These are phyloP conservation scores for Ustilago crameri DNA, from an alignment of 1,284 basidiomycete species.

Conservation along the genomic window DNA sequence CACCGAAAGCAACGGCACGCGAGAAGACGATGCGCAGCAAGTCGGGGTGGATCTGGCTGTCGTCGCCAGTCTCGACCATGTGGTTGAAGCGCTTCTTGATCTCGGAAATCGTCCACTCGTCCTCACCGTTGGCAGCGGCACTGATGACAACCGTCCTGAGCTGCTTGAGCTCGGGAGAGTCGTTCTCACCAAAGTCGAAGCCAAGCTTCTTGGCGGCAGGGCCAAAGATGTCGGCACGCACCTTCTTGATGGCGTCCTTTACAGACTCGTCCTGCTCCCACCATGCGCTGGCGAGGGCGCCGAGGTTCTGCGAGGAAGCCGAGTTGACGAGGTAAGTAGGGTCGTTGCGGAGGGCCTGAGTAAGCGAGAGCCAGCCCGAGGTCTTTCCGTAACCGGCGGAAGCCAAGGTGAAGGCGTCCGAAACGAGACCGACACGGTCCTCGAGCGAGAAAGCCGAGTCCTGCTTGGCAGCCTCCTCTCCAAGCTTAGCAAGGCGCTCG, in stretches of 20 bases:
- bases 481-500: conserved; percentile 82
- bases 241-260: conserved; percentile 65
- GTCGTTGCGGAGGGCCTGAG: conserved; percentile 75
- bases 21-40: conserved; percentile 54
- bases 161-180: conserved; percentile 79
- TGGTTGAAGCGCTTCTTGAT: conserved; percentile 79
- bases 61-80: conserved; percentile 79
- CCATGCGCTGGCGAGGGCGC: conserved; percentile 74
- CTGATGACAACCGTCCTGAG: conserved; percentile 81
- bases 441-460: conserved; percentile 79
- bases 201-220: conserved; percentile 84
- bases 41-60: conserved; percentile 78
- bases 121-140: conserved; percentile 73
- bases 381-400: conserved; percentile 82
- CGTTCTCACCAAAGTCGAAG: conserved; percentile 78
- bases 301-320: conserved; percentile 48
- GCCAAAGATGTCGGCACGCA: conserved; percentile 74
- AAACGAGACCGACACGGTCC: conserved; percentile 86
- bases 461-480: conserved; percentile 78
- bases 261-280: conserved; percentile 81
- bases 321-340: conserved; percentile 60
- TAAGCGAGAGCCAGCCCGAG: conserved; percentile 79
- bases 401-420: conserved; percentile 82
- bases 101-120: conserved; percentile 70
- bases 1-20: conserved; percentile 77